A percentile compares a stretch with the other conserved stretches of the same genome.
phyloP scores from a whole-genome alignment of 1,139 yeast species.

The Geotrichum australiense region DNA sequence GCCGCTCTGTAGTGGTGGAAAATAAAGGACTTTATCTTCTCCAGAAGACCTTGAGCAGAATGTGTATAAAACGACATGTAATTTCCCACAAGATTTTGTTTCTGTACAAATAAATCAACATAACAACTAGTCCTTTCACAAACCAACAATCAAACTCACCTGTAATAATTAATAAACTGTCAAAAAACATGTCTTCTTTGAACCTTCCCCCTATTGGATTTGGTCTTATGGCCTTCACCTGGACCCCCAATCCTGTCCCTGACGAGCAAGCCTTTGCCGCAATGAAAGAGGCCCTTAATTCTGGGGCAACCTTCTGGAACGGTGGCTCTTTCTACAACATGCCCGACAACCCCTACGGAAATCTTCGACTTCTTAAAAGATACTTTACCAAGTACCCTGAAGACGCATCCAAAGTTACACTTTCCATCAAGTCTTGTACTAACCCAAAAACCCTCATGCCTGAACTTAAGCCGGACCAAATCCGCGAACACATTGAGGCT shows the following conservation, averaged over 20 bases:
- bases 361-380: constrained; percentile 47
- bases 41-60: too few species aligned
- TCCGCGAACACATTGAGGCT: constrained; percentile 45
- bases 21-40: too few species aligned
- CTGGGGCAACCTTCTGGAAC: constrained; percentile 55
- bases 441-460: constrained; percentile 38
- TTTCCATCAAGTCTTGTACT: constrained; percentile 65
- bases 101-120: too few species aligned
- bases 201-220: constrained; percentile 37
- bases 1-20: too few species aligned
- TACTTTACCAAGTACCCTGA: constrained; percentile 55
- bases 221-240: constrained; percentile 61
- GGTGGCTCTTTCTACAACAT: constrained; percentile 76
- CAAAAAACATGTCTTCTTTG: not conserved
- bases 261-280: constrained; percentile 42
- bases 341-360: constrained; percentile 39
- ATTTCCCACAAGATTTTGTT: too few species aligned
- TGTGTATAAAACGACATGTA: too few species aligned
- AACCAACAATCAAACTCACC: too few species aligned
- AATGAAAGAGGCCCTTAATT: constrained; percentile 42
- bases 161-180: too few species aligned
- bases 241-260: constrained; percentile 44
- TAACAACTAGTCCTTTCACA: too few species aligned
- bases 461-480: constrained; percentile 43
- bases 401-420: constrained; percentile 43